These are phyloP conservation scores for Lepraria neglecta DNA, from an alignment of 495 filamentous ascomycete genomes.

Conservation along the genomic window DNA sequence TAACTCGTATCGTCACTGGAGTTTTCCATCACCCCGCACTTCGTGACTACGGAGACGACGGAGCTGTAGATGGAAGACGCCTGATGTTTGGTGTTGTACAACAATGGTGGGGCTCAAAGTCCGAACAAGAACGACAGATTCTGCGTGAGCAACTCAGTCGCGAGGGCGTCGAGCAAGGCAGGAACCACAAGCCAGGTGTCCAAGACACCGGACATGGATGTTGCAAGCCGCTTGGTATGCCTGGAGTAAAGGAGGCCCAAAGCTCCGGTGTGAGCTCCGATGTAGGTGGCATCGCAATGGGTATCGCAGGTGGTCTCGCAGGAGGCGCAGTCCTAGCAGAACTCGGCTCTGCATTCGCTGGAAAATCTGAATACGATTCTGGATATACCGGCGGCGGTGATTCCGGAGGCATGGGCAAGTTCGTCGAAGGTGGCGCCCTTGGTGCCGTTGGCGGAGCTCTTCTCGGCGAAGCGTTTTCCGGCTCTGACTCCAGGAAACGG, in stretches of 20 bases:
- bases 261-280: slow-evolving; percentile 27
- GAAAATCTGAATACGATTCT: slow-evolving; percentile 28
- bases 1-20: slow-evolving; percentile 69
- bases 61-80: slow-evolving; percentile 61
- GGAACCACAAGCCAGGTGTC: slow-evolving; percentile 81
- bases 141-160: slow-evolving; percentile 68
- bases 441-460: slow-evolving; percentile 45
- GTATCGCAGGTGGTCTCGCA: slow-evolving; percentile 31
- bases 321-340: slow-evolving; percentile 44
- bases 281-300: slow-evolving; percentile 29
- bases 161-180: slow-evolving; percentile 64
- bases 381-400: slow-evolving; percentile 17
- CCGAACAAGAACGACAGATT: slow-evolving; percentile 51
- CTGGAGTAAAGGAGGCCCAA: slow-evolving; percentile 35
- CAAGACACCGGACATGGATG: slow-evolving; percentile 80
- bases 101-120: slow-evolving; percentile 70
- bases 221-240: slow-evolving; percentile 61
- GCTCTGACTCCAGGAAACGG: slow-evolving; percentile 28
- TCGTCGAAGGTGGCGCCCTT: slow-evolving; percentile 45
- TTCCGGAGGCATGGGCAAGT: slow-evolving; percentile 33
- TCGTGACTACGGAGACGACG: slow-evolving; percentile 61
- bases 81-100: slow-evolving; percentile 73
- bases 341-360: slow-evolving; percentile 38
- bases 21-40: slow-evolving; percentile 85
- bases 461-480: slow-evolving; percentile 33